A percentile compares a stretch with the other conserved stretches of the same genome.
phyloP scores from a whole-genome alignment of 2,329 filamentous ascomycete genomes.

The Exophiala alcalophila region DNA sequence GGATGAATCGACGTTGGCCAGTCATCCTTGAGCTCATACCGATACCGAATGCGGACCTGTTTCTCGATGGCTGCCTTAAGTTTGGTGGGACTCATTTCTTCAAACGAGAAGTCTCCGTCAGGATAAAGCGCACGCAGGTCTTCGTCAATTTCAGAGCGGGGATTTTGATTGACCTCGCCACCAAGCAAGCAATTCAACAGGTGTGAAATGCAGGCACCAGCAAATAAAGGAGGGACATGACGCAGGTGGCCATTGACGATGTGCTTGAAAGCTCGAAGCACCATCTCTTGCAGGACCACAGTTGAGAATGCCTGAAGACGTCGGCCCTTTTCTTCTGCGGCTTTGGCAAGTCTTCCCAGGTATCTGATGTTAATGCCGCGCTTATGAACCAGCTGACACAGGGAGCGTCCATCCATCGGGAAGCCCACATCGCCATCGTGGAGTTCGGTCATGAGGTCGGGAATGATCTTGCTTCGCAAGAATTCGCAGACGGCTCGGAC shows the following conservation, averaged over 20 bases:
- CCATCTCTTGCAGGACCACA: constrained; percentile 85
- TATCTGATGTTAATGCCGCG: constrained; percentile 96
- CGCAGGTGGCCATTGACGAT: constrained; percentile 75
- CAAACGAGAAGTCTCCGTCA: constrained; percentile 78
- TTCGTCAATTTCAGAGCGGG: constrained; percentile 72
- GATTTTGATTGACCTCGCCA: constrained; percentile 69
- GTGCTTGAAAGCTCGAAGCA: constrained; percentile 95
- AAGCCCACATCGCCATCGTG: constrained; percentile 92
- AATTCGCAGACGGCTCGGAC: constrained; percentile 80
- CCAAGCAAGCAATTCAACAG: constrained; percentile 92
- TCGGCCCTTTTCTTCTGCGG: constrained; percentile 64
- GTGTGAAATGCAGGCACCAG: constrained; percentile 76
- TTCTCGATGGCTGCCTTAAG: constrained; percentile 67
- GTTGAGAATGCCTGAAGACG: constrained; percentile 74
- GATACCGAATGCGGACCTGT: constrained; percentile 71
- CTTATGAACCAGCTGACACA: constrained; percentile 87
- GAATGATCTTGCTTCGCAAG: constrained; percentile 73
- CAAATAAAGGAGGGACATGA: constrained; percentile 73
- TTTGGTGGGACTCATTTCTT: constrained; percentile 70
- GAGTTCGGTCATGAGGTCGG: constrained; percentile 80
- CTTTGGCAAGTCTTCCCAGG: constrained; percentile 75
- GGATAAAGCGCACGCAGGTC: constrained; percentile 72
- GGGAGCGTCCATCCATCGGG: constrained; percentile 94
- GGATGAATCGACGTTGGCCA: constrained; percentile 69
- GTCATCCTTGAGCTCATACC: constrained; percentile 65